phyloP scores from a whole-genome alignment of 257 asterid genomes.

The Nicotiana undulata region DNA sequence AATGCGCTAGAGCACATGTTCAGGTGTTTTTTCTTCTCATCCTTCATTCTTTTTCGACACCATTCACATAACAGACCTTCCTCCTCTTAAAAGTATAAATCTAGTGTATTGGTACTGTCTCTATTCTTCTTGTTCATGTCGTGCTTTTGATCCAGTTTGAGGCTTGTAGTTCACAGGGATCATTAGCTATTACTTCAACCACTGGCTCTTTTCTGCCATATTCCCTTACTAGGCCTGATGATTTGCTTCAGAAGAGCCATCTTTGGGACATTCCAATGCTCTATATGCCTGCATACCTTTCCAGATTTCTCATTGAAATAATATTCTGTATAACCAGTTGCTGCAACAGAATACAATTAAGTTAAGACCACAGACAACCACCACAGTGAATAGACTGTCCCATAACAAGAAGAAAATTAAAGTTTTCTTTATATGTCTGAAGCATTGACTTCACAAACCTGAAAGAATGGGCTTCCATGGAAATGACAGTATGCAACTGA shows the following conservation, averaged over 20 bases:
- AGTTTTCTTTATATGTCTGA: no score
- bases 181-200: neutral
- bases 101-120: neutral
- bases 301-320: constrained; percentile 71
- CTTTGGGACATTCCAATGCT: constrained; percentile 97
- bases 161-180: neutral
- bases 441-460: constrained; percentile 29
- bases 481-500: constrained; percentile 74
- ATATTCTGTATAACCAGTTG: constrained; percentile 94
- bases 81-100: neutral
- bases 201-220: constrained; percentile 1
- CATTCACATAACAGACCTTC: neutral
- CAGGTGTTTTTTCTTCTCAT: neutral
- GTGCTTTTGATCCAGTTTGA: neutral
- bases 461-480: constrained; percentile 99
- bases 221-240: constrained; percentile 47
- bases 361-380: neutral
- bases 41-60: neutral
- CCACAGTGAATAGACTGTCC: neutral
- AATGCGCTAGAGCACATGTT: neutral
- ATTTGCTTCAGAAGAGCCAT: constrained; percentile 86
- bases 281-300: constrained; percentile 84
- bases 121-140: neutral
- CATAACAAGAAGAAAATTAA: neutral
- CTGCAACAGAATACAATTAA: constrained; percentile 31